Base-by-base conservation (phyloP, 1,284 basidiomycete species). In the Schizophyllum amplum region DNA sequence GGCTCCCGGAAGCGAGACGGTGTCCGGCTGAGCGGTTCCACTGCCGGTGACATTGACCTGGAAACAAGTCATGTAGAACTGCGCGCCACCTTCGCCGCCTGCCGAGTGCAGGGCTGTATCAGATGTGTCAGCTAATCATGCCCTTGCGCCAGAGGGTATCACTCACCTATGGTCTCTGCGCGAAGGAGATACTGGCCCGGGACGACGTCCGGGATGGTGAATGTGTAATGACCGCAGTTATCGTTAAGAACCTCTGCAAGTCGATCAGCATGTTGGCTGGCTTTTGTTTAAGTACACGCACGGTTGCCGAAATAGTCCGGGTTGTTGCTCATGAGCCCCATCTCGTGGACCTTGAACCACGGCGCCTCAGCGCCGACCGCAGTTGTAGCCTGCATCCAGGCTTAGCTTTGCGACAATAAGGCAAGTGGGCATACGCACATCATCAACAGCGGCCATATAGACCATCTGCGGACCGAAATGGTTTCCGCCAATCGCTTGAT, bases 291-390 rank as follows among this genome's bases (percentile, higher is more conserved):
- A n/a, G 33, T 9, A 9, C 17, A 3, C 33, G 82, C 64, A 9
- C 70, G 70, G 64, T 82, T 79, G 9, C 78, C 76, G 48, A 68
- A 78, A 78, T 79, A 79, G 51, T 62, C 67, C 27, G 69, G 63
- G 55, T 64, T 69, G 49, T 67, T 59, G 20, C 57, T 64, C 42
- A 68, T 64, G 52, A 72, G 67, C 4, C 77, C 78, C 55, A 79
- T 79, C 58, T 81, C 65, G 55, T 70, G 71, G 42, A 78, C 78
- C 68, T 81, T 82, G 71, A 81, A 81, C 78, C 79, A 80, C 49
- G 33, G 17, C 3, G 33, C 33, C 33, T 42, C 33, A 42, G 33
- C 11, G 17, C 33, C 33, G 7, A 42, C 33, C 3, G 33, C 33
- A 2, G 33, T 42, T 9, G 33, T 42, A 17, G 33, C 33, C 33